Evolutionary conservation across 2,329 filamentous ascomycete genomes (phyloP), one percentile per base, ranked within the genome.

Genomic region (Lasiodiplodia gonubiensis): DNA sequence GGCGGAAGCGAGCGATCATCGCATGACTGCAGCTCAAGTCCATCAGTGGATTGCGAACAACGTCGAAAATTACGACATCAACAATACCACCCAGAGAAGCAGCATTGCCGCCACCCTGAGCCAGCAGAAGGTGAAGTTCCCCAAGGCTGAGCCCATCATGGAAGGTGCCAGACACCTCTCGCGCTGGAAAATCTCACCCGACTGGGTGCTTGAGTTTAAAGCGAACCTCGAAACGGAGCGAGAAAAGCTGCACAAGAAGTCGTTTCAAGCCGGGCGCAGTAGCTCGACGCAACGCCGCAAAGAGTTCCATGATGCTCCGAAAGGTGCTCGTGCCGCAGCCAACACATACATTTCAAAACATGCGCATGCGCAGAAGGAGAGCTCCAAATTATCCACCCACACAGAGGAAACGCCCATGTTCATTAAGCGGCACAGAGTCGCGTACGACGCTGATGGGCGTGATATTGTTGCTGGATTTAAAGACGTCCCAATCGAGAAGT

Each of bases 11-110:
- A 51, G 27, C 39, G 54, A 66, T 39, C 64, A 48, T 27, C 30
- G 64, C 52, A 59, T 66, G 64, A 59, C 64, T 48, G 42, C 42
- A 16, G 54, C 53, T 8, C 52, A 66, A 30, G 54, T 66, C 33
- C 42, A 48, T 21, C 39, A 57, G 18, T 66, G 64, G 64, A 66
- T 66, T 11, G 53, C 49, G 21, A 53, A 66, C 64, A 66, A 66
- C 53, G 42, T 66, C 21, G 42, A 51, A 3, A 48, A 33, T 33
- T 63, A 63, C 59, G 27, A 51, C 27, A 51, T 51, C 46, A 11
- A 63, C 27, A 63, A 63, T n/a, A 25, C 27, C 18, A 51, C 59
- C 46, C 59, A 63, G 27, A 52, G 59, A 51, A 63, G 59, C 59
- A 63, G 59, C 59, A 63, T 63, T 16, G 59, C 59, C n/a, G 59